A percentile compares a stretch with the other conserved stretches of the same genome.
Evolutionary conservation across 2,329 filamentous ascomycete species (phyloP).

Genomic region (Neurospora sp.): DNA sequence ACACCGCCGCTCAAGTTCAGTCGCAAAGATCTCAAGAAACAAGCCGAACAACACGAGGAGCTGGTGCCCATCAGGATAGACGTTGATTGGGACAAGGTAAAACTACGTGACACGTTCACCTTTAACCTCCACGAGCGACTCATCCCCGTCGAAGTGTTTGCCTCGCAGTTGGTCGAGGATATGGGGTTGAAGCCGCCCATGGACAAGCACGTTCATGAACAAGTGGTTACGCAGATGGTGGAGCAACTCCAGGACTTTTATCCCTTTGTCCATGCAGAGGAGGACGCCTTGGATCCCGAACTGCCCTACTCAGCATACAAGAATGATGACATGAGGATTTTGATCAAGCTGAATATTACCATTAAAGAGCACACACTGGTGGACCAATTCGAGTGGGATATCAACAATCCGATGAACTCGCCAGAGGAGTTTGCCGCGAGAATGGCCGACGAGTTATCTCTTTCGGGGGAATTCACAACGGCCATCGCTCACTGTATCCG

Average conservation of each 20-base stretch:
- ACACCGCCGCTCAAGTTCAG: slow-evolving; percentile 63
- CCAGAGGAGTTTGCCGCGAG: slow-evolving; percentile 87
- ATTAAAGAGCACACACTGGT: slow-evolving; percentile 90
- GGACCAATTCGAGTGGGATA: slow-evolving; percentile 98
- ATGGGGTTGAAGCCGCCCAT: slow-evolving; percentile 68
- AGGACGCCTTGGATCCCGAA: slow-evolving; percentile 82
- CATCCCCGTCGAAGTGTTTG: slow-evolving; percentile 70
- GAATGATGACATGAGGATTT: slow-evolving; percentile 96
- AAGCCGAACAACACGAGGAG: slow-evolving; percentile 86
- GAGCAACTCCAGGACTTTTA: slow-evolving; percentile 93
- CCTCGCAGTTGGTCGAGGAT: slow-evolving; percentile 84
- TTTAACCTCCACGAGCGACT: slow-evolving; percentile 95
- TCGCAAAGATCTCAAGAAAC: slow-evolving; percentile 70
- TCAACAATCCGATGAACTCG: slow-evolving; percentile 88
- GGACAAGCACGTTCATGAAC: slow-evolving; percentile 51
- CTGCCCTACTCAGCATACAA: slow-evolving; percentile 91
- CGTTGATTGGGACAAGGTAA: slow-evolving; percentile 91
- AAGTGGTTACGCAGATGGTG: slow-evolving; percentile 58
- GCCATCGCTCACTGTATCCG: slow-evolving; percentile 97
- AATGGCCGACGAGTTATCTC: slow-evolving; percentile 81
- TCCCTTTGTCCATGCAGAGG: slow-evolving; percentile 80
- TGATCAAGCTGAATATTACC: slow-evolving; percentile 94
- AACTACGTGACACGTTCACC: slow-evolving; percentile 92
- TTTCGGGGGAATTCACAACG: slow-evolving; percentile 92
- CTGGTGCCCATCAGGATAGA: slow-evolving; percentile 85